Conservation (phyloP, 352 stramenopile species). For the Phytopythium helicoides region DNA sequence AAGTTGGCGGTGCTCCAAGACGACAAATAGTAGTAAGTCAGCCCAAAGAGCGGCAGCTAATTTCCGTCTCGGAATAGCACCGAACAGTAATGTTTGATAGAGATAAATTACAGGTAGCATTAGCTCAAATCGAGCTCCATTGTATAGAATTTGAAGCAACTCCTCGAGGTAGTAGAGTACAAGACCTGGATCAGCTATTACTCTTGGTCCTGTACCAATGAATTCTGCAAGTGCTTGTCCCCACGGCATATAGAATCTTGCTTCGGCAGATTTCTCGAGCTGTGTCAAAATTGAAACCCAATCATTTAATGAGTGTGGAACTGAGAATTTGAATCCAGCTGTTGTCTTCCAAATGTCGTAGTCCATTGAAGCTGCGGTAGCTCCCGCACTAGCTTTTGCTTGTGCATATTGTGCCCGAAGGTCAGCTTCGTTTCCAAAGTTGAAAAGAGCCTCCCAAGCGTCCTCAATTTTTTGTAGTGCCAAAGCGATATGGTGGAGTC, state of each 20-base stretch:
- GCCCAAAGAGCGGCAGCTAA: conserved; percentile 47
- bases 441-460: conserved; percentile 51
- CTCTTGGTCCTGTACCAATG: conserved; percentile 4
- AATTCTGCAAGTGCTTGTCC: conserved; percentile 20
- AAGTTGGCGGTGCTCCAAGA: conserved; percentile 50
- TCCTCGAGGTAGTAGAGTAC: conserved; percentile 45
- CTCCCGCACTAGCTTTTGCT: conserved; percentile 9
- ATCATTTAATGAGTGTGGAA: conserved; percentile 17
- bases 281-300: conserved; percentile 58
- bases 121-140: conserved; percentile 25
- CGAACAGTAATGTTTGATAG: conserved; percentile 46
- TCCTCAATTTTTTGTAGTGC: conserved; percentile 44
- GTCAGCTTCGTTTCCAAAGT: conserved; percentile 39
- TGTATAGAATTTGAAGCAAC: conserved; percentile 34
- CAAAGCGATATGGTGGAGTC: conserved; percentile 25
- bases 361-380: conserved; percentile 17
- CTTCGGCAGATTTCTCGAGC: conserved; percentile 26
- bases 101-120: conserved; percentile 46
- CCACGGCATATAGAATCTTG: conserved; percentile 60
- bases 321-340: conserved; percentile 21
- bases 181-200: conserved; percentile 51
- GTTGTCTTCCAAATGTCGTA: conserved; percentile 62
- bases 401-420: conserved; percentile 32
- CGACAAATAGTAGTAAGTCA: conserved; percentile 44
- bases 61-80: conserved; percentile 26